Base-by-base conservation (phyloP, 2,329 filamentous ascomycete species). In the Aspergillus hiratsukae region DNA sequence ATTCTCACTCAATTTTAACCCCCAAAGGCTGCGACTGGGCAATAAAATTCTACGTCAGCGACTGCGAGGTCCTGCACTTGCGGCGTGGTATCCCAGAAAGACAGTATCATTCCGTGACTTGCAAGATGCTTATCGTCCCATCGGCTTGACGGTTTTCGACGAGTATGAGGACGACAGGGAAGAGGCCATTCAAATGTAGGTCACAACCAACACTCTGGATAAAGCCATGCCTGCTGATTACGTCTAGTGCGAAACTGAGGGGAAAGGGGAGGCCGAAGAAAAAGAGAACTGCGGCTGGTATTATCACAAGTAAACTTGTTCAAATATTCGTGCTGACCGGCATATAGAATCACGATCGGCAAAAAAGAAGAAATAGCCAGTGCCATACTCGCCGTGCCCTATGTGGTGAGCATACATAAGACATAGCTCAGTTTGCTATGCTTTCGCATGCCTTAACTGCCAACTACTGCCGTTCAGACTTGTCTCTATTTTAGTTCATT, bases 41-140 rank as follows among this genome's bases (percentile, higher is more conserved):
- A 97, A 94, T 79, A 96, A 94, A 76, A 81, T 99, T 72, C 81
- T 99, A 58, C 90, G 92, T 69, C 89, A 97, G 74, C 86, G 92
- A 69, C 80, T 97, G 61, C 86, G 84, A 69, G 94, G 94, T n/a
- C 90, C 91, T 29, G 78, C 88, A 0, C 77, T 97, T 62, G 88
- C 87, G 41, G 82, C 90, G 56, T 99, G 97, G 81, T 99, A 99
- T 72, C 94, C 94, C 1, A 85, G 87, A 62, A 88, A 82, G 59
- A 79, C 87, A 17, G 85, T 84, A 25, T 87, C 87, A 0, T 83
- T 95, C 59, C 82, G 84, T 64, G 90, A 95, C 63, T 74, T 96
- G 59, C 86, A 88, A 70, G 84, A 84, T 59, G 78, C 83, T 50
- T 91, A 92, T 66, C 80, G 79, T 19, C 81, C 73, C 49, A 81